A percentile compares a stretch with the other conserved stretches of the same genome.
Evolutionary conservation across 148 eudicot species (phyloP).

Genomic region (Chenopodium suecicum): DNA sequence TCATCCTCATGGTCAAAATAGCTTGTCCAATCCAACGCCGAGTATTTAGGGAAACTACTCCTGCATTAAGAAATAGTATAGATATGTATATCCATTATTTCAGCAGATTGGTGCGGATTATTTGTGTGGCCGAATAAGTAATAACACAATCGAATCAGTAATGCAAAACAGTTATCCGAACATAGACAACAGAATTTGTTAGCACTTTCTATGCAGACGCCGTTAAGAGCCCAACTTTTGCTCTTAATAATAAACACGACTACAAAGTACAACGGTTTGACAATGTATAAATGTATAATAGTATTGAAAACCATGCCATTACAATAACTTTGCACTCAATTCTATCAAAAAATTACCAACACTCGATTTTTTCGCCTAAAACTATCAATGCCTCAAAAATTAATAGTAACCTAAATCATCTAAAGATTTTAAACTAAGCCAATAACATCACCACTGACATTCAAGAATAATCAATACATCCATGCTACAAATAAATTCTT

Average conservation of each 20-base stretch:
- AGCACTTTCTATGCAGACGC: neutral
- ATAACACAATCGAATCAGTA: neutral
- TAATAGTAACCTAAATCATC: neutral
- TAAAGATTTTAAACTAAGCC: neutral
- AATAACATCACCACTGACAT: neutral
- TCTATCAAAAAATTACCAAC: neutral
- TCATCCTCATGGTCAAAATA: constrained; percentile 90
- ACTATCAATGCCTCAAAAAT: neutral
- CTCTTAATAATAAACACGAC: neutral
- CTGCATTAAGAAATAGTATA: constrained; percentile 32
- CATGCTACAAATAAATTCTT: too few species aligned
- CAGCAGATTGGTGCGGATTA: neutral
- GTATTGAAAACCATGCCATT: neutral
- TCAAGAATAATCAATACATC: too few species aligned
- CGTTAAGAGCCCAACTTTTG: neutral
- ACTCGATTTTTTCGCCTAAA: neutral
- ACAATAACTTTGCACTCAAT: neutral
- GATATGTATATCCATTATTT: neutral
- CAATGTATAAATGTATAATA: too few species aligned
- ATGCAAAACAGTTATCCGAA: neutral
- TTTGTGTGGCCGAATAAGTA: neutral
- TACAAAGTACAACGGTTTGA: neutral
- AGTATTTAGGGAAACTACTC: constrained; percentile 57
- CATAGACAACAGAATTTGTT: neutral
- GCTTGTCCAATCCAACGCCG: constrained; percentile 64